Conservation (phyloP, 208 protist species). For the Wallacemonas sp. region DNA sequence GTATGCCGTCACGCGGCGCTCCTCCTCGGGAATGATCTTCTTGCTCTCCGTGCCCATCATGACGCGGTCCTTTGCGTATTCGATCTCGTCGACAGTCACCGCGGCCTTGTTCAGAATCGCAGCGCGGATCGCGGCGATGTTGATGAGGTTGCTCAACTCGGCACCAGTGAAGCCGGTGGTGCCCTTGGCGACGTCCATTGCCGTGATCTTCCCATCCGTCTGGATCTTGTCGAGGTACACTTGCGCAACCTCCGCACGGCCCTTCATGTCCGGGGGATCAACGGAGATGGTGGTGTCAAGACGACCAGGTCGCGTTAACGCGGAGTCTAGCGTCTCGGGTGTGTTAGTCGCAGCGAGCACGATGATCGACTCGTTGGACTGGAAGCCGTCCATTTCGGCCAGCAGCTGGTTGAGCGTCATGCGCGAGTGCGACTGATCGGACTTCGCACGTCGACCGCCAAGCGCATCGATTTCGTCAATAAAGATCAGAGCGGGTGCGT, state of each 20-base stretch:
- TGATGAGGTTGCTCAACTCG: constrained; percentile 93
- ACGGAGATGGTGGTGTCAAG: constrained; percentile 88
- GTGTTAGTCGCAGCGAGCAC: constrained; percentile 98
- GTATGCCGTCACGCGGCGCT: constrained; percentile 86
- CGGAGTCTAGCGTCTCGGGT: constrained; percentile 94
- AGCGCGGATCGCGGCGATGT: constrained; percentile 89
- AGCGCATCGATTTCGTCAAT: constrained; percentile 99
- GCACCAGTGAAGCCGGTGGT: constrained; percentile 92
- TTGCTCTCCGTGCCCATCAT: constrained; percentile 90
- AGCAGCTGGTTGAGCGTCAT: constrained; percentile 98
- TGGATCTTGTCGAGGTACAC: constrained; percentile 89
- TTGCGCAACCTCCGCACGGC: constrained; percentile 81
- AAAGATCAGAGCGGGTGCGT: constrained; percentile 96
- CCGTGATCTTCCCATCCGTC: constrained; percentile 53
- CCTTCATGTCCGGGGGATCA: constrained; percentile 91
- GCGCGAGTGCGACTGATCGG: constrained; percentile 68
- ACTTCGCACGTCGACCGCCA: constrained; percentile 73
- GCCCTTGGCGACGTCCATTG: constrained; percentile 81
- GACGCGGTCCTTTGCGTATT: constrained; percentile 91
- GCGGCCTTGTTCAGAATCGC: constrained; percentile 74
- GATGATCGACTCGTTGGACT: constrained; percentile 92
- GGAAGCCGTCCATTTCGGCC: constrained; percentile 97
- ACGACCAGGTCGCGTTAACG: constrained; percentile 90
- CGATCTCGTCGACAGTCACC: constrained; percentile 82
- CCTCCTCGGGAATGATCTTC: constrained; percentile 84